These are phyloP conservation scores for Aspergillus bombycis DNA, from an alignment of 2,329 filamentous ascomycete species.

Conservation along the genomic window DNA sequence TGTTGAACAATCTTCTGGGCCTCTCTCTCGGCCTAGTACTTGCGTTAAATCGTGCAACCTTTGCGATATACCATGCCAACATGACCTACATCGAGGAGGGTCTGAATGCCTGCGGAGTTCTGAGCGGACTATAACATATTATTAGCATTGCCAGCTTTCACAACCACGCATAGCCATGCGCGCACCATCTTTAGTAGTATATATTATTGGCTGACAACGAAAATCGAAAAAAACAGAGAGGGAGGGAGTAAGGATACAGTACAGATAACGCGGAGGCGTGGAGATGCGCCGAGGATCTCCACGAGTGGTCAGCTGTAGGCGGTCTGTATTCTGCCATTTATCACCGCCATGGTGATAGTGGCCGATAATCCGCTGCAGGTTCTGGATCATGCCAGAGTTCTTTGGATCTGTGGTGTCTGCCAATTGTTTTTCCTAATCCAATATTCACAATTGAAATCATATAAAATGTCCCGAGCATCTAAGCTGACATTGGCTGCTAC, in stretches of 20 bases:
- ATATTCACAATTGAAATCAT: neutral
- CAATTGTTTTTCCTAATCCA: neutral
- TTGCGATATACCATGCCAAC: neutral
- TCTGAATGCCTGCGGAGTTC: conserved; percentile 98
- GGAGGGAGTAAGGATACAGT: conserved; percentile 13
- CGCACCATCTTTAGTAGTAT: conserved; percentile 33
- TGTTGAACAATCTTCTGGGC: conserved; percentile 99
- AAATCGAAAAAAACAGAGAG: conserved; percentile 12
- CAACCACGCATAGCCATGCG: neutral
- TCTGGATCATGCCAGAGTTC: conserved; percentile 1
- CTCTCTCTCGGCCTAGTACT: conserved; percentile 83
- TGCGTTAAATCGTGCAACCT: conserved; percentile 14
- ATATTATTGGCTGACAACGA: conserved; percentile 12
- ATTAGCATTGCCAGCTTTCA: conserved; percentile 14
- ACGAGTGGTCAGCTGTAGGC: conserved; percentile 33
- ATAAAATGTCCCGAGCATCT: conserved; percentile 83
- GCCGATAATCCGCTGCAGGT: conserved; percentile 16
- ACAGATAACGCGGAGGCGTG: conserved; percentile 27
- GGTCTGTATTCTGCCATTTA: conserved; percentile 38
- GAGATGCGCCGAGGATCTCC: conserved; percentile 27
- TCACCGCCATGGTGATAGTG: conserved; percentile 35
- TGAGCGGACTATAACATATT: conserved; percentile 75
- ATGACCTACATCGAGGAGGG: conserved; percentile 86
- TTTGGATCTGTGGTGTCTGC: neutral
- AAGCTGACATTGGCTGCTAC: conserved; percentile 83